Base-by-base conservation (phyloP, 768 basidiomycete genomes). In the Stropharia rugosoannulata region DNA sequence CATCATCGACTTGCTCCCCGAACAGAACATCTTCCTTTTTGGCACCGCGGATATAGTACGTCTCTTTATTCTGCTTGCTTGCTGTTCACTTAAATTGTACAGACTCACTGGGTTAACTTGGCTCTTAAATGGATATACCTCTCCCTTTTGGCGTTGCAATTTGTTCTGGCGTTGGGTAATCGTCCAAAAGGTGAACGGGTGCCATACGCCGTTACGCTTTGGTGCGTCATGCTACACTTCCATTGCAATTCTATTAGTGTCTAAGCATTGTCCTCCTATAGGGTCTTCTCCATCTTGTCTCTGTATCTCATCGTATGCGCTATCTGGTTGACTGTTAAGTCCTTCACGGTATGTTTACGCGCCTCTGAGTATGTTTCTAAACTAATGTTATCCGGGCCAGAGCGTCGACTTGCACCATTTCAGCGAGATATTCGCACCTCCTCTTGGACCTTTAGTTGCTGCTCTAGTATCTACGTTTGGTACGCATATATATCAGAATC, bases 71-170 rank as follows among this genome's bases (percentile, higher is more conserved):
- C 29, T 4, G 11, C 43, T 41, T 41, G 54, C 22, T 37, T 58
- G 2, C 56, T 40, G 18, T 29, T 43, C 5, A 29, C 43, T 9
- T 47, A 47, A 29, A 12, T 10, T 4, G 49, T 40, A 37, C 58
- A 93, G 93, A 95, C 94, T 13, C 86, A 92, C 61, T 96, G 92
- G 92, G 75, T 95, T 41, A 97, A 97, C 64, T 59, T 85, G 41
- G 83, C 73, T 12, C 77, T 95, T 54, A 88, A 90, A 75, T 95
- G 93, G 92, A 74, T 93, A 16, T 97, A 96, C 67, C 76, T 96
- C 40, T 79, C 85, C 2, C 90, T 94, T 75, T 75, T 98, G 37
- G 91, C 84, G 13, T 73, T 98, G 27, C 95, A 83, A 56, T 81
- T 81, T 54, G 72, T 81, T 49, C 73, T 88, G 41, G 86, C 85